Base-by-base conservation (phyloP, 2,329 filamentous ascomycete species). In the Tolypocladium inflatum region DNA sequence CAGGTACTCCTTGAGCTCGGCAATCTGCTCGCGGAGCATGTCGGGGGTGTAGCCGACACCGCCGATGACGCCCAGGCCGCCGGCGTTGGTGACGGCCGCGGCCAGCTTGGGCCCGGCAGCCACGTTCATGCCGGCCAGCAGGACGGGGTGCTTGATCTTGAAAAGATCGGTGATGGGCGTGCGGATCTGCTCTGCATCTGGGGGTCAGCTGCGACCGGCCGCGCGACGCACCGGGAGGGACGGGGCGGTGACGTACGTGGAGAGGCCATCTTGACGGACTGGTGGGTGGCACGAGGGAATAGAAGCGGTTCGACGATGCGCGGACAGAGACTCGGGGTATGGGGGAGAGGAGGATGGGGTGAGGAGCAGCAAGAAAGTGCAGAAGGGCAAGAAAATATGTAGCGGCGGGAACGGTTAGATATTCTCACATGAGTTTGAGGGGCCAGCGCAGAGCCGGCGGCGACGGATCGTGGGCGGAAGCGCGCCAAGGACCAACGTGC, bases 71-170 rank as follows among this genome's bases (percentile, higher is more conserved):
- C 94, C 94, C 61, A 99, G 82, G 70, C 94, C 94, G 65, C 94
- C 94, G 56, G 94, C 94, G 76, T 99, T 97, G 66, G 93, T 95
- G 67, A 99, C 94, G 48, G 94, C 94, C 39, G 94, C 94, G 56
- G 94, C 94, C 70, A 99, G 87, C 82, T 91, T 95, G 58, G 94
- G 94, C 55, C 94, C 94, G 60, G 94, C 94, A 58, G 94, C 94
- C 63, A 97, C 94, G 82, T 99, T 97, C 94, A 99, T 99, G 74
- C 94, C 94, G 67, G 94, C 94, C 62, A 99, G 87, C 70, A 99
- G 80, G 71, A 99, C 81, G 59, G 94, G 94, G 78, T 99, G 94
- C 74, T 96, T 90, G 84, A 99, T 97, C 81, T 91, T 90, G 78
- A 99, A 89, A 64, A 97, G 89, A 83, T 97, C 93, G 67, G 94